A percentile compares a stretch with the other conserved stretches of the same genome.
These are phyloP conservation scores for Fusarium lateritium DNA, from an alignment of 2,329 filamentous ascomycete genomes.

Conservation along the genomic window DNA sequence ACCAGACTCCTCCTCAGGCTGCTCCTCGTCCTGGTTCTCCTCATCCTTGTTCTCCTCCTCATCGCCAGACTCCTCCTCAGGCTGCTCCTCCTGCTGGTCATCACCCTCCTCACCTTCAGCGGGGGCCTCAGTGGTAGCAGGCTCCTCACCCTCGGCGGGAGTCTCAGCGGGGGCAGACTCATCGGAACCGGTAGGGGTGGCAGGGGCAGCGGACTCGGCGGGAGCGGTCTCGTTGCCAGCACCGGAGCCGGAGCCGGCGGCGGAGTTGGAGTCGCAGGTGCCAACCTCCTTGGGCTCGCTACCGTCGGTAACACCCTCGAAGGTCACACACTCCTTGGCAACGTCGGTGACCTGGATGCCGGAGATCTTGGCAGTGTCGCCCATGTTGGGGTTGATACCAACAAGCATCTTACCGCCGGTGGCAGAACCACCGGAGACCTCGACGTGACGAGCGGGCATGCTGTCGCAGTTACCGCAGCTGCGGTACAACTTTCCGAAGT, in stretches of 20 bases:
- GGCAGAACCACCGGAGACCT: conserved; percentile 58
- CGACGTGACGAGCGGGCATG: conserved; percentile 58
- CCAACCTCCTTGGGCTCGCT: conserved; percentile 48
- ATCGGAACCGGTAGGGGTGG: background rate
- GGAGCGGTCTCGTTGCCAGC: conserved; percentile 14
- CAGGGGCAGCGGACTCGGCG: background rate
- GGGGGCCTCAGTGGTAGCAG: conserved; percentile 11
- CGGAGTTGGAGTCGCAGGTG: conserved; percentile 31
- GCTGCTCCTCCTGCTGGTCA: background rate
- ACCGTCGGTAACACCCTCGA: conserved; percentile 45
- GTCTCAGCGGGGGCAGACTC: conserved; percentile 3
- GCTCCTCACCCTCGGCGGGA: conserved; percentile 11
- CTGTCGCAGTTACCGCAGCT: conserved; percentile 59
- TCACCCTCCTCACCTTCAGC: conserved; percentile 1
- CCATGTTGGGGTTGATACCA: conserved; percentile 61
- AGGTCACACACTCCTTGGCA: conserved; percentile 40
- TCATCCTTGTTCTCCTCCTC: conserved; percentile 7
- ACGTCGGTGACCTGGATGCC: conserved; percentile 42
- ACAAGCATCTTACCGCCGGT: conserved; percentile 57
- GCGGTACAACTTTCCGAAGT: conserved; percentile 47
- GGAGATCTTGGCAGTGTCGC: conserved; percentile 51
- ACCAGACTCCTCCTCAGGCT: background rate
- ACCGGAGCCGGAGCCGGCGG: conserved; percentile 11
- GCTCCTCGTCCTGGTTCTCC: conserved; percentile 3
- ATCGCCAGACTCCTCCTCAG: conserved; percentile 9